Evolutionary conservation across 129 eudicot species (phyloP).

Genomic region (Artemisia argyi): DNA sequence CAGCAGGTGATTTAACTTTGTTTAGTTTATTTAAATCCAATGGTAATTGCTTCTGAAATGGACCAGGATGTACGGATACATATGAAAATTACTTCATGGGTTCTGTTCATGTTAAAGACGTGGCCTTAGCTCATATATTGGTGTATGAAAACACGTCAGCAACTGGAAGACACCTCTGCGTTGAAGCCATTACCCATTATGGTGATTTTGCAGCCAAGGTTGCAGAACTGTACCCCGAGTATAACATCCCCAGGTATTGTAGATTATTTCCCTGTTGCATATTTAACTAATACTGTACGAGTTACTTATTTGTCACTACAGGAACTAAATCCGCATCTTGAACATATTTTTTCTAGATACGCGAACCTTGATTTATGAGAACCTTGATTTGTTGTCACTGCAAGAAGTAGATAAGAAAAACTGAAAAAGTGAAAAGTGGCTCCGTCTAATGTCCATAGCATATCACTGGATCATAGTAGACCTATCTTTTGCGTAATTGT

Average conservation of each 20-base stretch:
- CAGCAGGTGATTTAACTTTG: conserved; percentile 1
- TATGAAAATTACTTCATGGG: conserved; percentile 77
- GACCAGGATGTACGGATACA: conserved; percentile 65
- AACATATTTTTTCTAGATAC: too few relatives aligned
- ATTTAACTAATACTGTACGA: neutral
- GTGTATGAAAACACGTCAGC: conserved; percentile 83
- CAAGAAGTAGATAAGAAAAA: too few relatives aligned
- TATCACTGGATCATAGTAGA: too few relatives aligned
- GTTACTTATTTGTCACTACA: too few relatives aligned
- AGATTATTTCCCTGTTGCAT: neutral
- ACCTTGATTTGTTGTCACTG: too few relatives aligned
- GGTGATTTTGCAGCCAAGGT: conserved; percentile 90
- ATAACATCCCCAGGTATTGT: conserved; percentile 74
- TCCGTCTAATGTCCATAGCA: too few relatives aligned
- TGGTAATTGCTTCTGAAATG: neutral
- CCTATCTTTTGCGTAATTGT: too few relatives aligned
- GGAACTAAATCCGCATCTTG: too few relatives aligned
- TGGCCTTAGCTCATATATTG: conserved; percentile 84
- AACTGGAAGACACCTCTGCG: conserved; percentile 79
- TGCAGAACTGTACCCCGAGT: conserved; percentile 81
- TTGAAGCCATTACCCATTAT: conserved; percentile 77
- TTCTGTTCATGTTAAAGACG: conserved; percentile 87
- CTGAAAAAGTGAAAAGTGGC: too few relatives aligned
- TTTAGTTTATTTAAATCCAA: neutral
- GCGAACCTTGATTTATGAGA: too few relatives aligned